phyloP scores from a whole-genome alignment of 495 filamentous ascomycete species.

The Lasiosphaeria hispida region DNA sequence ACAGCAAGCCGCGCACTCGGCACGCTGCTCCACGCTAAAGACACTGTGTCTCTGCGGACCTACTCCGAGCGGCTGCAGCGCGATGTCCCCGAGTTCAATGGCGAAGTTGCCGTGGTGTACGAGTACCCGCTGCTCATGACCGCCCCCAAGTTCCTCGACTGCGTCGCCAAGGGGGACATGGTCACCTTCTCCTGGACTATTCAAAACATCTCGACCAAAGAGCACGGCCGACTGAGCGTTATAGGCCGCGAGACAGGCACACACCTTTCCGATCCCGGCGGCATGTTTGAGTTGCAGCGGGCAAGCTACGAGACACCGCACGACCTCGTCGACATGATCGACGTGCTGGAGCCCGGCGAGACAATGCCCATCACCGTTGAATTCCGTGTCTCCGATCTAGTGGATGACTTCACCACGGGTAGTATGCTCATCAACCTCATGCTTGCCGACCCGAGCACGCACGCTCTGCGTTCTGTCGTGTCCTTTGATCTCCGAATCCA shows the following conservation, averaged over 20 bases:
- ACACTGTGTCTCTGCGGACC: slow-evolving; percentile 21
- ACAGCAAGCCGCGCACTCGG: slow-evolving; percentile 6
- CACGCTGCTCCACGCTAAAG: slow-evolving; percentile 16
- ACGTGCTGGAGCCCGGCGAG: slow-evolving; percentile 21
- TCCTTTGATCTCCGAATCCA: slow-evolving; percentile 25
- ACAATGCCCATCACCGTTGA: slow-evolving; percentile 18
- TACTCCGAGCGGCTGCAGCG: slow-evolving; percentile 22
- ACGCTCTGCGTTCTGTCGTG: slow-evolving; percentile 11
- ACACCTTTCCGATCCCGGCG: slow-evolving; percentile 16
- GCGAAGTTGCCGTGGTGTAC: slow-evolving; percentile 11
- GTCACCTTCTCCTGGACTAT: slow-evolving; percentile 25
- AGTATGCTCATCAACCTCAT: slow-evolving; percentile 21
- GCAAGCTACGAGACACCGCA: slow-evolving; percentile 17
- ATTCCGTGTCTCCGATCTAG: slow-evolving; percentile 19
- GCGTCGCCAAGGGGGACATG: slow-evolving; percentile 24
- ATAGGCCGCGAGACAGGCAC: slow-evolving; percentile 15
- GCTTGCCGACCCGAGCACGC: slow-evolving; percentile 20
- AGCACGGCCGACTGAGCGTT: slow-evolving; percentile 14
- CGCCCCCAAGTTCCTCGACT: slow-evolving; percentile 26
- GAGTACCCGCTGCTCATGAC: slow-evolving; percentile 24
- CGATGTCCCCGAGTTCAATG: slow-evolving; percentile 24
- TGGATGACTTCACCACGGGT: slow-evolving; percentile 19
- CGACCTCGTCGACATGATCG: slow-evolving; percentile 21
- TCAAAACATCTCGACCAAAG: slow-evolving; percentile 25
- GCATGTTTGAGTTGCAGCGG: slow-evolving; percentile 19